These are phyloP conservation scores for Mycosphaerelloides madeirae DNA, from an alignment of 2,329 filamentous ascomycete genomes.

Conservation along the genomic window DNA sequence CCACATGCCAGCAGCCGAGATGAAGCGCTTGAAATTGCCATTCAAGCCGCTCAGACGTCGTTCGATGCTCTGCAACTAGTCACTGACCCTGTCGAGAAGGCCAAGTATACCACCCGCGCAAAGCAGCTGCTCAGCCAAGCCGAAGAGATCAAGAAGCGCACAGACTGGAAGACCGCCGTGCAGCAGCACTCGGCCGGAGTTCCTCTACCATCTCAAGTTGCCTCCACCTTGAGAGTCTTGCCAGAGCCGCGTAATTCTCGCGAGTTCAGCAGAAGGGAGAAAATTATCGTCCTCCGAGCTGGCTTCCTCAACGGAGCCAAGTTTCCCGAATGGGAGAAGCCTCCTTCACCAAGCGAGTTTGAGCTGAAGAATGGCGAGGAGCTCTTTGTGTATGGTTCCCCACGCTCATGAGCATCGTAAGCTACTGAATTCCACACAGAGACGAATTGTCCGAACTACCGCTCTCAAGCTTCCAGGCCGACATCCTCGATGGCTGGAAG, in stretches of 20 bases:
- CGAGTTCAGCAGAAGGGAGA: conserved; percentile 62
- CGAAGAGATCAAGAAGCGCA: conserved; percentile 64
- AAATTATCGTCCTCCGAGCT: conserved; percentile 69
- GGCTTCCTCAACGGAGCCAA: conserved; percentile 76
- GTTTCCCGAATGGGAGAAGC: conserved; percentile 77
- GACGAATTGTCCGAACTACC: conserved; percentile 62
- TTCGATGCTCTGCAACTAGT: conserved; percentile 68
- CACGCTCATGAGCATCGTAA: conserved; percentile 2
- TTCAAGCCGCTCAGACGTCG: conserved; percentile 73
- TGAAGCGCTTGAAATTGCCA: conserved; percentile 69
- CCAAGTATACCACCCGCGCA: conserved; percentile 63
- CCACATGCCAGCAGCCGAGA: conserved; percentile 28
- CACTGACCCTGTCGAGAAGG: conserved; percentile 57
- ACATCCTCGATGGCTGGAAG: conserved; percentile 80
- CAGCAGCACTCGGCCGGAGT: neutral
- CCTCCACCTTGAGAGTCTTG: conserved; percentile 31
- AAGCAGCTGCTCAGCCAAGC: conserved; percentile 64
- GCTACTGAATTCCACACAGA: conserved; percentile 40
- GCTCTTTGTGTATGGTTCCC: conserved; percentile 57
- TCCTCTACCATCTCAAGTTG: conserved; percentile 1
- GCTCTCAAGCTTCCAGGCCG: conserved; percentile 67
- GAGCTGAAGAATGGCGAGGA: conserved; percentile 44
- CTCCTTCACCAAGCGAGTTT: conserved; percentile 61
- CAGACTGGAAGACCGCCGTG: conserved; percentile 25
- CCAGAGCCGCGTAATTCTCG: conserved; percentile 56